These are phyloP conservation scores for Trebouxia sp. DNA, from an alignment of 139 green algal species.

Conservation along the genomic window DNA sequence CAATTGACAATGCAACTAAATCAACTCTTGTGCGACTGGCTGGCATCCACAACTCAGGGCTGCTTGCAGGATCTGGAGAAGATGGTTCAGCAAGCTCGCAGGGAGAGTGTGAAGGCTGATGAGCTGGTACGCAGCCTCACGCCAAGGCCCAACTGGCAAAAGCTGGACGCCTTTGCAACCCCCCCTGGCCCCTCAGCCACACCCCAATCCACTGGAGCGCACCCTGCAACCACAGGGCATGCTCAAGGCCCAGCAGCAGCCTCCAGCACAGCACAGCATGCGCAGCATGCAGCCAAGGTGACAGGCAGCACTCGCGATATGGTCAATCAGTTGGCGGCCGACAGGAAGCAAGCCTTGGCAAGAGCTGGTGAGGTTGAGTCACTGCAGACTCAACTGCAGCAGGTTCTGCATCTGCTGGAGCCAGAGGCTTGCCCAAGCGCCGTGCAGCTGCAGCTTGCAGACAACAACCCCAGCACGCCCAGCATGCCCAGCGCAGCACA, in stretches of 20 bases:
- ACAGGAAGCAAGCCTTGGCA: conserved; percentile 13
- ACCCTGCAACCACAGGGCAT: no score
- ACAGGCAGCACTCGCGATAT: not conserved
- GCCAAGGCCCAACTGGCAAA: conserved; percentile 24
- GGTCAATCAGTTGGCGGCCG: not conserved
- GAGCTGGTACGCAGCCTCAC: conserved; percentile 21
- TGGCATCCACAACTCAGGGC: no score
- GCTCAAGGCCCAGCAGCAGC: not conserved
- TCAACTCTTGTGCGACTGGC: no score
- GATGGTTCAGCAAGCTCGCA: conserved; percentile 10
- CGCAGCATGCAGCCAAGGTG: not conserved
- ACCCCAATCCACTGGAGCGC: no score
- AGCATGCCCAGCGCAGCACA: not conserved
- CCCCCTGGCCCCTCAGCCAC: no score
- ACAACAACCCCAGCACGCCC: no score
- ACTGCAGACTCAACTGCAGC: not conserved
- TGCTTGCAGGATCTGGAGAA: conserved; percentile 4
- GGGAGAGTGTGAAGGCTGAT: not conserved
- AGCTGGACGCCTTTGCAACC: conserved; percentile 10
- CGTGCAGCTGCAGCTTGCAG: conserved; percentile 4
- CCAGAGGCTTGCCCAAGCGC: not conserved
- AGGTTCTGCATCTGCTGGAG: not conserved
- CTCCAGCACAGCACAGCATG: no score
- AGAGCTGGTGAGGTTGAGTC: not conserved
- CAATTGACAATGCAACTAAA: no score